Conservation (phyloP, 2,329 filamentous ascomycete genomes). For the Phialophora expanda region DNA sequence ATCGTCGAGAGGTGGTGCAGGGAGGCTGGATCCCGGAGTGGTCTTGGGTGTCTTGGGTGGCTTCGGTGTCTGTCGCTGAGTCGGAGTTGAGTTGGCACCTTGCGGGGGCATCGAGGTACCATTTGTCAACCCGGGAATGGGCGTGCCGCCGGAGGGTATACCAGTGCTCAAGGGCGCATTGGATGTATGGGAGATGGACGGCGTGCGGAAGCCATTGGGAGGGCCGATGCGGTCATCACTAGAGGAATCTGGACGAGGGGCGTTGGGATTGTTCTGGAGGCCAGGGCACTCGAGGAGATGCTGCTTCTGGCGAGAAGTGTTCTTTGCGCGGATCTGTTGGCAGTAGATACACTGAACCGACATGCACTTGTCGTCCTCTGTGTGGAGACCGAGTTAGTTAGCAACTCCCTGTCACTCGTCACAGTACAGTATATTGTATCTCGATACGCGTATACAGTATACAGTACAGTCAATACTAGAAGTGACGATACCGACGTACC, state of each 20-base stretch:
- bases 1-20: slow-evolving; percentile 55
- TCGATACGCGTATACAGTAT: slow-evolving; percentile 33
- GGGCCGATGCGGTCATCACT: slow-evolving; percentile 48
- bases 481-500: slow-evolving; percentile 45
- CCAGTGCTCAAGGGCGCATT: slow-evolving; percentile 52
- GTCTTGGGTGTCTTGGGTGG: slow-evolving; percentile 34
- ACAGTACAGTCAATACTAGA: slow-evolving; percentile 45
- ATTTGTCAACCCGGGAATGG: slow-evolving; percentile 50
- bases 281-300: slow-evolving; percentile 58
- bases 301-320: slow-evolving; percentile 59
- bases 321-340: slow-evolving; percentile 59
- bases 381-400: slow-evolving; percentile 34
- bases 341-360: slow-evolving; percentile 61
- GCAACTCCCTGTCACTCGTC: slow-evolving; percentile 23
- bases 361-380: slow-evolving; percentile 51
- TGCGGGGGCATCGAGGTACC: slow-evolving; percentile 41
- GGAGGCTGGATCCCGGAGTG: slow-evolving; percentile 45
- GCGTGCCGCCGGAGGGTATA: slow-evolving; percentile 51
- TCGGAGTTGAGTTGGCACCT: slow-evolving; percentile 27
- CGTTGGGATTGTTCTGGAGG: slow-evolving; percentile 53
- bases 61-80: slow-evolving; percentile 34
- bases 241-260: slow-evolving; percentile 50
- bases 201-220: slow-evolving; percentile 53
- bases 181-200: slow-evolving; percentile 49
- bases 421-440: slow-evolving; percentile 26